Evolutionary conservation across 2,329 filamentous ascomycete species (phyloP).

Genomic region (Talaromyces sp.): DNA sequence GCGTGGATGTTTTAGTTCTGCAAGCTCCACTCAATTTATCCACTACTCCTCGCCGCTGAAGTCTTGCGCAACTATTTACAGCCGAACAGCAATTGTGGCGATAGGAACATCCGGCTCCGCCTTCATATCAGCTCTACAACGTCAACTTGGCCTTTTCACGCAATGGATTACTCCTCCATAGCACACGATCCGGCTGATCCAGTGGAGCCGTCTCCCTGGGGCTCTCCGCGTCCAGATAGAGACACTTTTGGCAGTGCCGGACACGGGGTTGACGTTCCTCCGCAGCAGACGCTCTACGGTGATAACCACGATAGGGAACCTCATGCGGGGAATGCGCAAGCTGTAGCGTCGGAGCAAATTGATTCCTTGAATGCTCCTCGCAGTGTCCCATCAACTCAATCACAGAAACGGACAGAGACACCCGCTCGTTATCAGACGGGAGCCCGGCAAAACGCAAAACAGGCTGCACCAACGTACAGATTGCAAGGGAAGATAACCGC

Average conservation of each 20-base stretch:
- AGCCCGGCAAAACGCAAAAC: constrained; percentile 32
- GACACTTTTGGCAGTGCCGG: constrained; percentile 30
- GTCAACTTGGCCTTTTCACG: neutral
- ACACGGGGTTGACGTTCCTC: constrained; percentile 33
- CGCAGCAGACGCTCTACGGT: constrained; percentile 32
- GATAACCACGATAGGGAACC: constrained; percentile 18
- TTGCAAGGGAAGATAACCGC: constrained; percentile 93
- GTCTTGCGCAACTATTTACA: neutral
- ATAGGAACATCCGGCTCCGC: neutral
- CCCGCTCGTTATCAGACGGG: constrained; percentile 47
- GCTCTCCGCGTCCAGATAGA: constrained; percentile 52
- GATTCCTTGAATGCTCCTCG: constrained; percentile 41
- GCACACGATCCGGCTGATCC: constrained; percentile 55
- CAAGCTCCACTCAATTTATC: neutral
- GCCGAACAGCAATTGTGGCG: neutral
- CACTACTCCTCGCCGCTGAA: neutral
- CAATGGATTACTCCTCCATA: constrained; percentile 63
- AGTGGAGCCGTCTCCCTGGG: constrained; percentile 59
- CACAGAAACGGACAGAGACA: constrained; percentile 37
- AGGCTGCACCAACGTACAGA: constrained; percentile 66
- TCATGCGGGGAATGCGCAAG: constrained; percentile 3
- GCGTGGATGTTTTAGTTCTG: neutral
- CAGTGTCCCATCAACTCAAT: constrained; percentile 33
- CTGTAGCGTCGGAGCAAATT: constrained; percentile 29
- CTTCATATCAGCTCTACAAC: neutral